Conservation (phyloP, 164 flowering plant genomes). For the Houttuynia cordata region DNA sequence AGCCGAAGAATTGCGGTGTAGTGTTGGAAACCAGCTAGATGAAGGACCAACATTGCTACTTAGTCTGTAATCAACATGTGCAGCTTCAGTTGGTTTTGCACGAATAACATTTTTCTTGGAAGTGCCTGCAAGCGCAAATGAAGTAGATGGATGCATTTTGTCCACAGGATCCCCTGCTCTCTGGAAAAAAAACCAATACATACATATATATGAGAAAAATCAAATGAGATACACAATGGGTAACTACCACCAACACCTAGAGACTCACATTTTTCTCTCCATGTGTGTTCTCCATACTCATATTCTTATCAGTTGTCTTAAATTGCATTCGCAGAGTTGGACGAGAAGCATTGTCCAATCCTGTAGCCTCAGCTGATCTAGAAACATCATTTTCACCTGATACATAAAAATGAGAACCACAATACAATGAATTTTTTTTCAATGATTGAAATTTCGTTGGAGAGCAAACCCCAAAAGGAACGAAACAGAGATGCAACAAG, state of each 20-base stretch:
- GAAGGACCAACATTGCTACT: constrained; percentile 52
- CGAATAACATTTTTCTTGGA: constrained; percentile 33
- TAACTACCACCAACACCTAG: not conserved
- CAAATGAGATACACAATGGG: not conserved
- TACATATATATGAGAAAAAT: not conserved
- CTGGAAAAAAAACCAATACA: not conserved
- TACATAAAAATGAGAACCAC: not conserved
- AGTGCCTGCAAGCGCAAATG: constrained; percentile 38
- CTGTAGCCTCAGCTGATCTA: constrained; percentile 34
- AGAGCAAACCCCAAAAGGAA: too few relatives aligned
- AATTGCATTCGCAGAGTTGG: constrained; percentile 58
- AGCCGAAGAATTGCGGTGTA: constrained; percentile 70
- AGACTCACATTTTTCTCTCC: constrained; percentile 44
- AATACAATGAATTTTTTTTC: not conserved
- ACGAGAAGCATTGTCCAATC: constrained; percentile 38
- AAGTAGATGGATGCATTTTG: constrained; percentile 36
- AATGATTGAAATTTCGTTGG: not conserved
- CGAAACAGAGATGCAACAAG: too few relatives aligned
- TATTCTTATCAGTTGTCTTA: constrained; percentile 36
- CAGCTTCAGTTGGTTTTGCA: constrained; percentile 39
- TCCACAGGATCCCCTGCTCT: constrained; percentile 16
- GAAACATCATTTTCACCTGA: constrained; percentile 32
- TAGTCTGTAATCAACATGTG: constrained; percentile 34
- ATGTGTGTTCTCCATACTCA: constrained; percentile 26
- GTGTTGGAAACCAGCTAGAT: constrained; percentile 71